These are phyloP conservation scores for Mycena maculata DNA, from an alignment of 768 basidiomycete genomes.

Conservation along the genomic window DNA sequence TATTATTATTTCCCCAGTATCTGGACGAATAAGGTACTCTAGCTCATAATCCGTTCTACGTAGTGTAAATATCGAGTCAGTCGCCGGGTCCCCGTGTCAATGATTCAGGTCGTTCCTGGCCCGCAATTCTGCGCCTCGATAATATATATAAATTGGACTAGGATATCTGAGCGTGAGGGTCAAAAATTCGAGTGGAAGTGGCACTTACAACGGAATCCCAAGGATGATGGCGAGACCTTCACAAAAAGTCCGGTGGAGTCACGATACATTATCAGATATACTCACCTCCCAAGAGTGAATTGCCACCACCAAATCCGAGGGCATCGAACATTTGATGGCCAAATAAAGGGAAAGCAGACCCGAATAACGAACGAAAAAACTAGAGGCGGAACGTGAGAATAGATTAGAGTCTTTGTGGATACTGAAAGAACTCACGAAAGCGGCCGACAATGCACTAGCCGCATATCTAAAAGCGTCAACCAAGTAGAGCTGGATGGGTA, in stretches of 20 bases:
- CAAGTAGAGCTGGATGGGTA: conserved; percentile 74
- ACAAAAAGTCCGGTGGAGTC: conserved; percentile 32
- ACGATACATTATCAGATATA: not conserved
- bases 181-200: conserved; percentile 49
- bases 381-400: conserved; percentile 31
- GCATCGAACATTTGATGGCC: conserved; percentile 66
- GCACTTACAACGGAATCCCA: conserved; percentile 65
- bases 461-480: conserved; percentile 76
- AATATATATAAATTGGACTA: conserved; percentile 29
- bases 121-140: conserved; percentile 21
- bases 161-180: not conserved
- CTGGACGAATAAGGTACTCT: too few species aligned
- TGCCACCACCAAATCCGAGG: conserved; percentile 75
- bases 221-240: conserved; percentile 52
- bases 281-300: conserved; percentile 55
- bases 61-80: not conserved
- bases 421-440: conserved; percentile 53
- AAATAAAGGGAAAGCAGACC: conserved; percentile 75
- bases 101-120: conserved; percentile 28
- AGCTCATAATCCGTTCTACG: too few species aligned
- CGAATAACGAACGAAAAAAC: conserved; percentile 71
- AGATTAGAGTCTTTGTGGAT: not conserved
- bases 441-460: conserved; percentile 72
- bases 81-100: too few species aligned
- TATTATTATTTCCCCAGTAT: too few species aligned